Percentiles rank a stretch among this genome's conserved stretches.
phyloP scores from a whole-genome alignment of 2,329 filamentous ascomycete genomes.

The Talaromyces sp. region DNA sequence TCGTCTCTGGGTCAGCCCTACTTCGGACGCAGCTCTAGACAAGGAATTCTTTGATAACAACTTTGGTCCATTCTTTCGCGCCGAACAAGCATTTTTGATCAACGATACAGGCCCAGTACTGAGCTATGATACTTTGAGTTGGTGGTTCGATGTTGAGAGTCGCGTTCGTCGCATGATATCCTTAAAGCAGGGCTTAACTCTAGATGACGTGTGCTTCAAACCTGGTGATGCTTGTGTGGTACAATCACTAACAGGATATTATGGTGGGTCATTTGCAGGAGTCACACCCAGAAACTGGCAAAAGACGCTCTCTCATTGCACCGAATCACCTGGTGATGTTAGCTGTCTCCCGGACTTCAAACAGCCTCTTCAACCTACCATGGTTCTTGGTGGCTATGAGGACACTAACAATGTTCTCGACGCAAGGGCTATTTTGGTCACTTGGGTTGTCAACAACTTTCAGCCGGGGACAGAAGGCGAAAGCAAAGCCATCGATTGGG shows the following conservation, averaged over 20 bases:
- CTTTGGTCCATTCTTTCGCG: slow-evolving; percentile 93
- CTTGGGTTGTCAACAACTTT: slow-evolving; percentile 91
- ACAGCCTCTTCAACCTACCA: slow-evolving; percentile 79
- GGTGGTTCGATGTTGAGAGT: slow-evolving; percentile 91
- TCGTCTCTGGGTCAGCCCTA: slow-evolving; percentile 92
- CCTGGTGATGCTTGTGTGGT: slow-evolving; percentile 88
- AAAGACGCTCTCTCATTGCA: slow-evolving; percentile 67
- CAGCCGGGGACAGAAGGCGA: slow-evolving; percentile 69
- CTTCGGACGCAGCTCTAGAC: slow-evolving; percentile 83
- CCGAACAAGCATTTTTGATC: slow-evolving; percentile 88
- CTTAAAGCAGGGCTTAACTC: slow-evolving; percentile 60
- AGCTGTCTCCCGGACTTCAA: slow-evolving; percentile 83
- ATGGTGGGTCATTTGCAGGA: slow-evolving; percentile 63
- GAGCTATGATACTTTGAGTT: slow-evolving; percentile 80
- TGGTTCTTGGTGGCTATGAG: slow-evolving; percentile 80
- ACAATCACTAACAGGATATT: slow-evolving; percentile 89
- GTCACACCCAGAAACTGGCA: slow-evolving; percentile 68
- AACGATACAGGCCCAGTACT: slow-evolving; percentile 87
- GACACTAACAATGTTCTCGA: slow-evolving; percentile 63
- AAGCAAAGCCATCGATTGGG: slow-evolving; percentile 80
- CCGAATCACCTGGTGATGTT: slow-evolving; percentile 66
- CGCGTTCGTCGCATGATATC: slow-evolving; percentile 72
- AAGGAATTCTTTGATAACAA: slow-evolving; percentile 90
- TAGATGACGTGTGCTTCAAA: slow-evolving; percentile 90
- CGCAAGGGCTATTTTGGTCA: slow-evolving; percentile 77